These are phyloP conservation scores for Taphrina communis DNA, from an alignment of 1,139 yeast genomes.

Conservation along the genomic window DNA sequence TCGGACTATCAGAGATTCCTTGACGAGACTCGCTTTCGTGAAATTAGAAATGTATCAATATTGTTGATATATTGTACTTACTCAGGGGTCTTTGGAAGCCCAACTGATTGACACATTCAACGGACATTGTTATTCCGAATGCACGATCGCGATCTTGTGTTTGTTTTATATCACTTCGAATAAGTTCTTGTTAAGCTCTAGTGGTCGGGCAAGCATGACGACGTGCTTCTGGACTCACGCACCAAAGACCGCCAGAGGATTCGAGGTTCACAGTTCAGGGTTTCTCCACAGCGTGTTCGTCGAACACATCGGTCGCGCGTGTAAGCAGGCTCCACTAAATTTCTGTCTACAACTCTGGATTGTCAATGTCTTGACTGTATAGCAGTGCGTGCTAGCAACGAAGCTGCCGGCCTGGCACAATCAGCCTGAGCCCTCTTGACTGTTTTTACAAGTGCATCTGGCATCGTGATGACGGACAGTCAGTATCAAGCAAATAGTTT, in stretches of 20 bases:
- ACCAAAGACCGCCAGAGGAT: constrained; percentile 3
- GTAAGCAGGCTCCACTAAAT: constrained; percentile 9
- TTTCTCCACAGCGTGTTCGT: constrained; percentile 5
- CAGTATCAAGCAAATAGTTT: constrained; percentile 44
- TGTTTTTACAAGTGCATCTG: neutral
- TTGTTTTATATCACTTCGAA: too few relatives aligned
- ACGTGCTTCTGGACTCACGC: neutral
- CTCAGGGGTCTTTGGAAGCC: constrained; percentile 43
- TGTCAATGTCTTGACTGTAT: too few relatives aligned
- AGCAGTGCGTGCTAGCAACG: too few relatives aligned
- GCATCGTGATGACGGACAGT: constrained; percentile 1
- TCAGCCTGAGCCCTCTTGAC: too few relatives aligned
- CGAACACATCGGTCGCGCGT: neutral
- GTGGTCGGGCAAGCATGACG: neutral
- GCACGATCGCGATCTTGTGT: too few relatives aligned
- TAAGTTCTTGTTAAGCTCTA: too few relatives aligned
- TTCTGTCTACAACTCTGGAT: neutral
- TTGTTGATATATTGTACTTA: neutral
- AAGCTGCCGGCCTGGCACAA: too few relatives aligned
- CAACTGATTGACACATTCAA: constrained; percentile 41
- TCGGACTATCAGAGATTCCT: constrained; percentile 42
- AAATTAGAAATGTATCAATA: neutral
- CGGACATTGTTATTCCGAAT: constrained; percentile 28
- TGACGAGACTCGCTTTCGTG: constrained; percentile 37
- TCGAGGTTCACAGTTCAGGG: constrained; percentile 17